Base-by-base conservation (phyloP, 169 alveolate genomes). In the Plasmodium malariae region DNA sequence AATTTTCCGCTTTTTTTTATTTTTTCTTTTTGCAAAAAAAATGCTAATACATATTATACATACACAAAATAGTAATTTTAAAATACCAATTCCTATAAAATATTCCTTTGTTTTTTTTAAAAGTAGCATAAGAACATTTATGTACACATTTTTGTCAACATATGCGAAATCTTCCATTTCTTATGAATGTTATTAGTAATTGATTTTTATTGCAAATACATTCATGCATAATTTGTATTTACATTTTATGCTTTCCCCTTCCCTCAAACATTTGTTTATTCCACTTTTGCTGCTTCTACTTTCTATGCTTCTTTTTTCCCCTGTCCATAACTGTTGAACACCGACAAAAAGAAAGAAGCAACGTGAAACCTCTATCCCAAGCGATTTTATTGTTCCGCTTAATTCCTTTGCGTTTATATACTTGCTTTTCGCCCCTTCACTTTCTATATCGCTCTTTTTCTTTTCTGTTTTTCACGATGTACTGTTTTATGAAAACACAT, bases 91-190 rank as follows among this genome's bases (percentile, higher is more conserved):
- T 4, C 78, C 67, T 63, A 78, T 26, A 28, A 78, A 40, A 26
- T 78, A 78, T 11, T 78, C 89, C 48, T 78, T 78, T 67, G 51
- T 26, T 40, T 78, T 78, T 30, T 78, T 60, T 45, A 78, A 30
- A 78, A 78, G 32, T 40, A 57, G 11, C 48, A 78, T 26, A 7
- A 62, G 37, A 43, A 78, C 49, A 78, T 78, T 78, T 78, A 78
- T 62, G 40, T 78, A 78, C n/a, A 78, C 89, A 78, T 78, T 78
- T 78, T 78, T 78, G 69, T 78, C 89, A 26, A 78, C 37, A 78
- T 78, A 78, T 6, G 76, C 78, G 48, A 78, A 78, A 78, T 78
- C 76, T 78, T 78, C 89, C 89, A 78, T 78, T 63, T 78, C 89
- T 78, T 78, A 48, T 32, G 48, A 63, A 63, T 62, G 21, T 65